Evolutionary conservation across 2,329 filamentous ascomycete genomes (phyloP).

Genomic region (Paracamarosporium sp.): DNA sequence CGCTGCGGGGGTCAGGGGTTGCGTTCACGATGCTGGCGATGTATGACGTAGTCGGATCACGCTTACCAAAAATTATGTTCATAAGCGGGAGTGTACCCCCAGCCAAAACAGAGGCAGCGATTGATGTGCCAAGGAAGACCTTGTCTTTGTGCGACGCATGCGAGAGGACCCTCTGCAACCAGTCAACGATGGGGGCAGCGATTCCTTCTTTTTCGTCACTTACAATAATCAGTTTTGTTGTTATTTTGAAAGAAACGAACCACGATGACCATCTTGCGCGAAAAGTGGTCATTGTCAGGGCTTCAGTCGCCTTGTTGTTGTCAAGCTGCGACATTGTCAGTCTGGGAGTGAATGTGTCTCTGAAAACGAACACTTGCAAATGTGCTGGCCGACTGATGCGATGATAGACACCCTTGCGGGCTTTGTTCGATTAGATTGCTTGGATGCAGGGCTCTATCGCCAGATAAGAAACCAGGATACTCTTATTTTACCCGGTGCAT

Average conservation of each 20-base stretch:
- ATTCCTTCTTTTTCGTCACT: background rate
- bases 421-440: slow-evolving; percentile 1
- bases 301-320: background rate
- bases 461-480: background rate
- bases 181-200: background rate
- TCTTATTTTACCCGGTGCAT: background rate
- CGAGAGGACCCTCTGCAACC: slow-evolving; percentile 27
- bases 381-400: background rate
- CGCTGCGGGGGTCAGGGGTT: slow-evolving; percentile 9
- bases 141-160: slow-evolving; percentile 23
- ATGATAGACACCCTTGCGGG: background rate
- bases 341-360: slow-evolving; percentile 2
- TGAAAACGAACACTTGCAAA: background rate
- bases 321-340: background rate
- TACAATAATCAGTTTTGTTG: background rate
- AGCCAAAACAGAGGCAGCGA: slow-evolving; percentile 25
- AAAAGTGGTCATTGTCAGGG: background rate
- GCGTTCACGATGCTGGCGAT: background rate
- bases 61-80: slow-evolving; percentile 62
- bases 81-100: slow-evolving; percentile 56
- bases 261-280: background rate
- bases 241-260: background rate
- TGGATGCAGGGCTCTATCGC: background rate
- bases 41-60: background rate
- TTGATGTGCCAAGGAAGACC: slow-evolving; percentile 19